These are phyloP conservation scores for Colletotrichum sp. DNA, from an alignment of 2,329 filamentous ascomycete genomes.

Conservation along the genomic window DNA sequence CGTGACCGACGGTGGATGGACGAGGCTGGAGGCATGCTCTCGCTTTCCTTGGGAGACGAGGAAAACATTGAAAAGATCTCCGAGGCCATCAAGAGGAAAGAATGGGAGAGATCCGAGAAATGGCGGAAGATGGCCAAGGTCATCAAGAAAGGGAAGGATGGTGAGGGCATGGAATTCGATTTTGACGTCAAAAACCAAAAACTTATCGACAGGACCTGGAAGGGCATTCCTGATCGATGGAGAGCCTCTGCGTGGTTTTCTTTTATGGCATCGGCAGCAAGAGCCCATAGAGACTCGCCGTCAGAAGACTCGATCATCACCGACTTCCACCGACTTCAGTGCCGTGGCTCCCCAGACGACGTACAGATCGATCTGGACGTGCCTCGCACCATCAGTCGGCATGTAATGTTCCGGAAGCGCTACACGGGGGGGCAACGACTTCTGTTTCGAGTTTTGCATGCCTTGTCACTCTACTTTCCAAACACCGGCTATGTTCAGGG, in stretches of 20 bases:
- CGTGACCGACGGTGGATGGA: constrained; percentile 66
- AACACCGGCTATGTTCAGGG: constrained; percentile 96
- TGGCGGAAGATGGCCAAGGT: constrained; percentile 71
- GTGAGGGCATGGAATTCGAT: constrained; percentile 69
- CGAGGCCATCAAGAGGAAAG: constrained; percentile 65
- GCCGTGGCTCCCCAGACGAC: constrained; percentile 82
- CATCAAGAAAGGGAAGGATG: constrained; percentile 52
- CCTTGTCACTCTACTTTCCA: constrained; percentile 88
- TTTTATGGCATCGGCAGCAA: constrained; percentile 82
- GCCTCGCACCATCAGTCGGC: constrained; percentile 89
- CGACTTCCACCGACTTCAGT: constrained; percentile 75
- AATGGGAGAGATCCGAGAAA: constrained; percentile 68
- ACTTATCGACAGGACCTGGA: constrained; percentile 92
- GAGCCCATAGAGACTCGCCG: constrained; percentile 64
- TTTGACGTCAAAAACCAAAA: constrained; percentile 87
- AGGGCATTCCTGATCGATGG: constrained; percentile 97
- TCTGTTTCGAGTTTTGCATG: constrained; percentile 90
- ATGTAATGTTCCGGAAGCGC: constrained; percentile 94
- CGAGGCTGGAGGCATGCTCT: constrained; percentile 71
- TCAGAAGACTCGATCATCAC: constrained; percentile 75
- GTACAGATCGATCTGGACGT: constrained; percentile 98
- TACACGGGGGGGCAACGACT: constrained; percentile 93
- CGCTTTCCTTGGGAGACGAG: constrained; percentile 64
- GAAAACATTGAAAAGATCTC: constrained; percentile 56
- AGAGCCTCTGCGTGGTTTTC: constrained; percentile 93